phyloP scores from a whole-genome alignment of 495 filamentous ascomycete genomes.

The Aspergillus incahuasiensis region DNA sequence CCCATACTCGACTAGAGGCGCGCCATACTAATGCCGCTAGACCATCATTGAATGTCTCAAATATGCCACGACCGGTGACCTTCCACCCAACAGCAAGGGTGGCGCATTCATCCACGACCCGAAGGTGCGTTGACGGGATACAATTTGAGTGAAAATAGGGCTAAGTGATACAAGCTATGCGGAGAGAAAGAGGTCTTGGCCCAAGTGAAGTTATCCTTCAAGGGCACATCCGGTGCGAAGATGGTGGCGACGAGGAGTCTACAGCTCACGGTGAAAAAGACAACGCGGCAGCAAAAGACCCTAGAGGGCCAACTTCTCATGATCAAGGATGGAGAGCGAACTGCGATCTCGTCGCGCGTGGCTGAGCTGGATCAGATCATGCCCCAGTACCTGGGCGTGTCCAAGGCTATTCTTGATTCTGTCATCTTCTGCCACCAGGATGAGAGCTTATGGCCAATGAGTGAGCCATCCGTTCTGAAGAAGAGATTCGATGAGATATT shows the following conservation, averaged over 20 bases:
- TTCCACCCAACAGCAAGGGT: slow-evolving; percentile 88
- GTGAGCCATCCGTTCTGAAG: slow-evolving; percentile 77
- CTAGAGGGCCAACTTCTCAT: slow-evolving; percentile 73
- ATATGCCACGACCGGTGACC: slow-evolving; percentile 91
- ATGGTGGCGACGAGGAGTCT: slow-evolving; percentile 79
- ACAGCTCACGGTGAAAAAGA: slow-evolving; percentile 83
- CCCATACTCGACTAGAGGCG: background rate
- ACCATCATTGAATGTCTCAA: slow-evolving; percentile 99
- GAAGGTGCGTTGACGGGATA: slow-evolving; percentile 48
- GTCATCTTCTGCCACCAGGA: slow-evolving; percentile 99
- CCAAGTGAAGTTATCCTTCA: slow-evolving; percentile 87
- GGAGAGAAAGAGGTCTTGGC: slow-evolving; percentile 88
- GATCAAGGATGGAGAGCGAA: slow-evolving; percentile 74
- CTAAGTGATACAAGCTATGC: slow-evolving; percentile 51
- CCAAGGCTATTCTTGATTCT: slow-evolving; percentile 79
- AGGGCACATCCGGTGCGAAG: slow-evolving; percentile 63
- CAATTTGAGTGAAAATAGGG: background rate
- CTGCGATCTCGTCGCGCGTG: slow-evolving; percentile 68
- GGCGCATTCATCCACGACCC: slow-evolving; percentile 98
- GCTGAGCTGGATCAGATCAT: slow-evolving; percentile 77
- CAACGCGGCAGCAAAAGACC: slow-evolving; percentile 64
- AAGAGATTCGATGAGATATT: slow-evolving; percentile 97
- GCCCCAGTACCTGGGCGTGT: slow-evolving; percentile 85
- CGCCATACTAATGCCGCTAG: slow-evolving; percentile 25
- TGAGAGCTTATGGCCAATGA: slow-evolving; percentile 97